Conservation (phyloP, 495 filamentous ascomycete species). For the Annulohypoxylon moriforme region DNA sequence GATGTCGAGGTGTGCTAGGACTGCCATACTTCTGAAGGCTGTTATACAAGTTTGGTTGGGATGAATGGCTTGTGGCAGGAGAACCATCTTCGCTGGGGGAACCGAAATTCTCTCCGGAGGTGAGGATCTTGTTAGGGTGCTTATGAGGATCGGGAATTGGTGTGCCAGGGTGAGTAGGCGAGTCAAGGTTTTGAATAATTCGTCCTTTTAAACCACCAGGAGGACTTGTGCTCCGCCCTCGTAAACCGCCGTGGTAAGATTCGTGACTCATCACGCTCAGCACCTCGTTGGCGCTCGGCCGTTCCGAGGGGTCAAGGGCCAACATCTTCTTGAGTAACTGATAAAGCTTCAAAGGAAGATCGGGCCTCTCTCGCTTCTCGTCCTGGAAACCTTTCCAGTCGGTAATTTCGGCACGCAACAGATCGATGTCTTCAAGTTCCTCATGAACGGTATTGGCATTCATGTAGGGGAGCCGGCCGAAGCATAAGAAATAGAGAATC, state of each 20-base stretch:
- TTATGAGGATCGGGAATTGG: conserved; percentile 58
- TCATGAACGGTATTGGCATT: conserved; percentile 87
- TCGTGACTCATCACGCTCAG: conserved; percentile 81
- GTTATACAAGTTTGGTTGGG: conserved; percentile 43
- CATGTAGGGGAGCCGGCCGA: conserved; percentile 85
- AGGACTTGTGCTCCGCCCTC: conserved; percentile 51
- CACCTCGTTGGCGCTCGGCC: conserved; percentile 90
- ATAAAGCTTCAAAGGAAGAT: conserved; percentile 89
- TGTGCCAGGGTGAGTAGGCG: conserved; percentile 59
- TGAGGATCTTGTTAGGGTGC: conserved; percentile 34
- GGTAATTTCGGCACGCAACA: conserved; percentile 85
- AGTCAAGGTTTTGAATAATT: conserved; percentile 68
- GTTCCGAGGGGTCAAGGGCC: conserved; percentile 76
- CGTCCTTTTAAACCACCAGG: conserved; percentile 57
- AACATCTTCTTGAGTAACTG: conserved; percentile 82
- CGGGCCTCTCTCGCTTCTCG: conserved; percentile 74
- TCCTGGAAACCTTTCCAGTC: conserved; percentile 89
- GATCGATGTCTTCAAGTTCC: conserved; percentile 92
- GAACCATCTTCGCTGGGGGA: conserved; percentile 50
- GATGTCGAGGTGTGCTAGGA: conserved; percentile 48
- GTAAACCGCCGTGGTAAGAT: conserved; percentile 53
- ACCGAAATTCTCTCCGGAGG: conserved; percentile 45
- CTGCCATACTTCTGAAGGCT: conserved; percentile 49
- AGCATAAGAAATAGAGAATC: conserved; percentile 98
- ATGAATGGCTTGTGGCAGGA: conserved; percentile 40